A percentile compares a stretch with the other conserved stretches of the same genome.
Evolutionary conservation across 441 rosid species (phyloP).

Genomic region (Metrosideros polymorpha): DNA sequence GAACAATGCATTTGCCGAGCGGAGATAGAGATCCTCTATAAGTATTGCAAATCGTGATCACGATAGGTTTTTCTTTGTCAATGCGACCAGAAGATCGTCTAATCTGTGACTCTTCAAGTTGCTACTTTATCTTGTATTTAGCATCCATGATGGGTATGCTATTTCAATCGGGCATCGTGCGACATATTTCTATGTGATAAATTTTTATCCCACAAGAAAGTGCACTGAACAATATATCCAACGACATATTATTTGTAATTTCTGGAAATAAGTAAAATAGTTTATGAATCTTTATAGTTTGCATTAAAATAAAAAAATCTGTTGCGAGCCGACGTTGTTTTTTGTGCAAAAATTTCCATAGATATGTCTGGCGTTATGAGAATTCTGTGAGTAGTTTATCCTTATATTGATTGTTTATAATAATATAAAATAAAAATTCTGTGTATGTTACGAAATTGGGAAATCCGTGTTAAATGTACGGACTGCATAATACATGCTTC

Average conservation of each 20-base stretch:
- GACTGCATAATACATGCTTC: too few species aligned
- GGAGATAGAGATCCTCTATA: not conserved
- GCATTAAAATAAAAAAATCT: too few species aligned
- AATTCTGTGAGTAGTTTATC: too few species aligned
- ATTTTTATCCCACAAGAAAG: not conserved
- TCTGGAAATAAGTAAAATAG: not conserved
- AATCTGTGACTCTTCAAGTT: not conserved
- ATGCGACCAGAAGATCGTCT: too few species aligned
- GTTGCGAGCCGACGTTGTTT: too few species aligned
- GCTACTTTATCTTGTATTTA: not conserved
- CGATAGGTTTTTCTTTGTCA: not conserved
- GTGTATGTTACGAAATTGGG: too few species aligned
- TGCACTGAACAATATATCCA: too few species aligned
- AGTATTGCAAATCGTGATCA: not conserved
- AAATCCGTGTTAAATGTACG: too few species aligned
- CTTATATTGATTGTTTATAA: too few species aligned
- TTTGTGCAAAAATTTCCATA: too few species aligned
- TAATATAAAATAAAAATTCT: too few species aligned
- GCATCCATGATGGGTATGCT: not conserved
- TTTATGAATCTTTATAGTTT: not conserved
- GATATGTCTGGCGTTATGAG: too few species aligned
- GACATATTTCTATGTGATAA: not conserved
- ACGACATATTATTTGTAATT: not conserved
- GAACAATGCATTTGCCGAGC: accelerated
- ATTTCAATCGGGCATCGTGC: not conserved